Evolutionary conservation across 2,329 filamentous ascomycete species (phyloP), one percentile per base, ranked within the genome.

Genomic region (Pyrenophora teres): DNA sequence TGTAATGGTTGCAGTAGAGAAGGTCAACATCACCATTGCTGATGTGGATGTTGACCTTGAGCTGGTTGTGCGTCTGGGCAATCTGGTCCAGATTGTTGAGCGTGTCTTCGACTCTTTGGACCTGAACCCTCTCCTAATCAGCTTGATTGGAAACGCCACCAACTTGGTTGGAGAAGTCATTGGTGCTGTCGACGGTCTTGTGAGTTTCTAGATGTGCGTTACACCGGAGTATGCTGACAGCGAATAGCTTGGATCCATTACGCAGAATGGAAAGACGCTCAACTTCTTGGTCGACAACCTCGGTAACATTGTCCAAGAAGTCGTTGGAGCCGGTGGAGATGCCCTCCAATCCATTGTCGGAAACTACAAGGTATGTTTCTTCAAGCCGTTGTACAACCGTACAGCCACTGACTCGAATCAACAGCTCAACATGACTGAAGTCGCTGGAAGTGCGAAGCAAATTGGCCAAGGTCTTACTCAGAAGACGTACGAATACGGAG

Each of bases 301-400:
- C 2, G 83, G 83, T 31, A 85, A 86, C 59, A 85, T 86, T 55
- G 81, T 86, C 1, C 82, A 85, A 62, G 79, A 85, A 60, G 81
- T 84, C 0, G 75, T 75, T 0, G 80, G 78, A 18, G 72, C 69
- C 1, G 80, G 76, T 0, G 77, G 75, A 3, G 70, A 71, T 25
- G 63, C 76, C 2, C 70, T 83, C 0, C 79, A 76, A 50, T 74
- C 72, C 16, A 84, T 86, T 52, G 81, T 86, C 6, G 84, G 83
- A 43, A 81, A 83, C 62, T 86, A 78, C 66, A 63, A 78, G 60
- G 66, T 64, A 48, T 21, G 50, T 31, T 36, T 39, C 10, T 15
- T n/a, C 2, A 36, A 30, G 15, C 12, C 15, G 9, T 19, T 18
- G 8, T 13, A 16, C 15, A 6, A 30, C 27, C 4, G 10, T 27